Percentiles rank a stretch among this genome's conserved stretches.
These are phyloP conservation scores for Cladosporium sp. DNA, from an alignment of 2,329 filamentous ascomycete genomes.

Conservation along the genomic window DNA sequence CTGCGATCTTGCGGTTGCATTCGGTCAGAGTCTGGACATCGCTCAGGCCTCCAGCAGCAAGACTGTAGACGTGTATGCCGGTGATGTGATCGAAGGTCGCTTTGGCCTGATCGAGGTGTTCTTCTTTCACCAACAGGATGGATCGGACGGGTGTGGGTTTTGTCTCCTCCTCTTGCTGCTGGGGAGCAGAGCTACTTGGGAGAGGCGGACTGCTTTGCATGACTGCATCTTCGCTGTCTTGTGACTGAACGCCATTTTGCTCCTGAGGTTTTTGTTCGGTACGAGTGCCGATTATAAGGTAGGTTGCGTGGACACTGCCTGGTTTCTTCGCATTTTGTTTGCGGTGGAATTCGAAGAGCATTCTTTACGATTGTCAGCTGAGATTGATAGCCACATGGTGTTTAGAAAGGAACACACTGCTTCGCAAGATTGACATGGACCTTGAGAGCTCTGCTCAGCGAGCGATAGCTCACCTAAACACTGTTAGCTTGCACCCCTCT, in stretches of 20 bases:
- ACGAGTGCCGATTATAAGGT: slow-evolving; percentile 70
- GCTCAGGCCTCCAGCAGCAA: slow-evolving; percentile 64
- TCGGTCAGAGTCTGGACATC: slow-evolving; percentile 64
- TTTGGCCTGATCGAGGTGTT: slow-evolving; percentile 44
- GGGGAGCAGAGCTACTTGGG: slow-evolving; percentile 61
- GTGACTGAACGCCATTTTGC: slow-evolving; percentile 35
- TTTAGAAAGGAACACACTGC: slow-evolving; percentile 52
- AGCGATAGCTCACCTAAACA: slow-evolving; percentile 76
- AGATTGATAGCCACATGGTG: background rate
- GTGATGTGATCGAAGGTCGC: slow-evolving; percentile 64
- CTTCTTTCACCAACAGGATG: slow-evolving; percentile 25
- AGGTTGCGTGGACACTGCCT: slow-evolving; percentile 81
- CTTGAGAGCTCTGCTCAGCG: slow-evolving; percentile 73
- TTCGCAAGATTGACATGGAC: slow-evolving; percentile 85
- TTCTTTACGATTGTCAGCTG: slow-evolving; percentile 44
- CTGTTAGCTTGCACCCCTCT: slow-evolving; percentile 6
- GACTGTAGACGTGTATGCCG: slow-evolving; percentile 81
- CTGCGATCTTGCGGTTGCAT: slow-evolving; percentile 56
- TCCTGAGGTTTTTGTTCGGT: slow-evolving; percentile 31
- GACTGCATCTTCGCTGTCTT: slow-evolving; percentile 58
- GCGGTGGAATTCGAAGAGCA: slow-evolving; percentile 79
- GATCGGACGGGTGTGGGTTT: slow-evolving; percentile 45
- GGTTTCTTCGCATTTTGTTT: slow-evolving; percentile 69
- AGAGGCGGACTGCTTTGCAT: slow-evolving; percentile 61
- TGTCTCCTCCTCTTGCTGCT: slow-evolving; percentile 41